These are phyloP conservation scores for Phytophthora gonapodyides DNA, from an alignment of 352 stramenopile species.

Conservation along the genomic window DNA sequence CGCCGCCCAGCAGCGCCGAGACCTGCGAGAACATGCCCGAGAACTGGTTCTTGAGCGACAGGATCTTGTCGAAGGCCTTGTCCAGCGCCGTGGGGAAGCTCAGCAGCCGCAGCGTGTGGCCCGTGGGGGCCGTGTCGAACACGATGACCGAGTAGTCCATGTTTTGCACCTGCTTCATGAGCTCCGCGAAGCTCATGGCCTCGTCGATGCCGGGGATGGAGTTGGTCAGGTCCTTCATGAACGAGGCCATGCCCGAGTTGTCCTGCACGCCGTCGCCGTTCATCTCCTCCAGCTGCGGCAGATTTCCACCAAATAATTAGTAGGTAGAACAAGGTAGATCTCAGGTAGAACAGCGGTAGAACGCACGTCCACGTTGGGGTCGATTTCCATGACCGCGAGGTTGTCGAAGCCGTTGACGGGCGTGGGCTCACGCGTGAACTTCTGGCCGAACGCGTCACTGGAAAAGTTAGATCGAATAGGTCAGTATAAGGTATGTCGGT, in stretches of 20 bases:
- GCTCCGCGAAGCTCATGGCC: constrained; percentile 98
- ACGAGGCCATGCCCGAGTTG: constrained; percentile 91
- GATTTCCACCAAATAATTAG: background rate
- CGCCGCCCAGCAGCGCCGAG: constrained; percentile 76
- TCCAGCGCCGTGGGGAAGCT: constrained; percentile 98
- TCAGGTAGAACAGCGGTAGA: constrained; percentile 1
- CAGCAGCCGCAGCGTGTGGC: constrained; percentile 96
- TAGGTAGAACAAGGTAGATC: constrained; percentile 11
- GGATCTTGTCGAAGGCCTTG: constrained; percentile 98
- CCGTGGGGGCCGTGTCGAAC: constrained; percentile 98
- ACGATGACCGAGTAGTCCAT: constrained; percentile 99
- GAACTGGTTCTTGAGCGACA: constrained; percentile 96
- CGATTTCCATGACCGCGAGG: constrained; percentile 99
- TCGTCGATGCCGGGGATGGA: constrained; percentile 99
- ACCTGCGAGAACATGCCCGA: constrained; percentile 88
- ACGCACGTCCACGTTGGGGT: constrained; percentile 87
- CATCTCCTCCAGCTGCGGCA: constrained; percentile 77
- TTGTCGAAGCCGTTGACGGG: constrained; percentile 98
- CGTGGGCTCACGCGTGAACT: constrained; percentile 98
- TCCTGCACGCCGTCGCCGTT: constrained; percentile 81
- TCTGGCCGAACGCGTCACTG: constrained; percentile 99
- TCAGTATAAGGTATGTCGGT: background rate
- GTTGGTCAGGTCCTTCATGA: constrained; percentile 98
- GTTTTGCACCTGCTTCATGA: constrained; percentile 98
- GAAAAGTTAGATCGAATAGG: background rate